phyloP scores from a whole-genome alignment of 768 basidiomycete genomes.

The Paxillus ammoniavirescens region DNA sequence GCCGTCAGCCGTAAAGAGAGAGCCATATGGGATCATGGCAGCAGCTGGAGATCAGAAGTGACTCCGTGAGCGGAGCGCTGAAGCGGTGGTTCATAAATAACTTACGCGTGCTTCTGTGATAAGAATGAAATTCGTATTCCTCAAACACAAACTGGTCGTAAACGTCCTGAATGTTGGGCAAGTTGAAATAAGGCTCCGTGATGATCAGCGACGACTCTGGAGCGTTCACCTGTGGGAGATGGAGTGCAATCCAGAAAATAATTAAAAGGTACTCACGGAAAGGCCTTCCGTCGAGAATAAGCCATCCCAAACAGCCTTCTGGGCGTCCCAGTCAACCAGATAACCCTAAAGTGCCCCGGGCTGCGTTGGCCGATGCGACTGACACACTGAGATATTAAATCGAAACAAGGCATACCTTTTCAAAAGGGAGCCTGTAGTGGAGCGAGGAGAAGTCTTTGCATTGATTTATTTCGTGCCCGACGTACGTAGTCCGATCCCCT shows the following conservation, averaged over 20 bases:
- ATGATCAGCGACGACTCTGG: constrained; percentile 73
- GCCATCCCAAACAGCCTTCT: constrained; percentile 94
- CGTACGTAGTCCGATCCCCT: constrained; percentile 76
- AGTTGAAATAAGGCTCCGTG: constrained; percentile 93
- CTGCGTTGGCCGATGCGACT: constrained; percentile 4
- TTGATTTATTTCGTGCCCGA: constrained; percentile 78
- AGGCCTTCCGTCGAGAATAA: constrained; percentile 74
- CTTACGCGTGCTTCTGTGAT: constrained; percentile 80
- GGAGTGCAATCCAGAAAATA: constrained; percentile 4
- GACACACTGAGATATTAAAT: not conserved
- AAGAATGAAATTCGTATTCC: constrained; percentile 90
- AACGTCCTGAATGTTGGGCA: constrained; percentile 86
- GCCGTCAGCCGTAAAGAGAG: constrained; percentile 54
- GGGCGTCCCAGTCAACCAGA: constrained; percentile 91
- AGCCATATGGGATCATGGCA: constrained; percentile 71
- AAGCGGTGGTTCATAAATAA: constrained; percentile 20
- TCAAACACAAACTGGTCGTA: constrained; percentile 97
- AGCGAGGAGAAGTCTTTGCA: constrained; percentile 82
- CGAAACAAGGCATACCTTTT: constrained; percentile 58
- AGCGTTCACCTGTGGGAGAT: constrained; percentile 60
- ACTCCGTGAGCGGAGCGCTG: constrained; percentile 18
- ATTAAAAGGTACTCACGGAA: constrained; percentile 43
- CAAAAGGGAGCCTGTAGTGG: constrained; percentile 82
- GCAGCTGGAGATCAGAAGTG: constrained; percentile 58
- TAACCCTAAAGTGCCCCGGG: constrained; percentile 63